Percentiles rank a stretch among this genome's conserved stretches.
phyloP scores from a whole-genome alignment of 192 early-diverging fungal species.

The Coemansia sp. region DNA sequence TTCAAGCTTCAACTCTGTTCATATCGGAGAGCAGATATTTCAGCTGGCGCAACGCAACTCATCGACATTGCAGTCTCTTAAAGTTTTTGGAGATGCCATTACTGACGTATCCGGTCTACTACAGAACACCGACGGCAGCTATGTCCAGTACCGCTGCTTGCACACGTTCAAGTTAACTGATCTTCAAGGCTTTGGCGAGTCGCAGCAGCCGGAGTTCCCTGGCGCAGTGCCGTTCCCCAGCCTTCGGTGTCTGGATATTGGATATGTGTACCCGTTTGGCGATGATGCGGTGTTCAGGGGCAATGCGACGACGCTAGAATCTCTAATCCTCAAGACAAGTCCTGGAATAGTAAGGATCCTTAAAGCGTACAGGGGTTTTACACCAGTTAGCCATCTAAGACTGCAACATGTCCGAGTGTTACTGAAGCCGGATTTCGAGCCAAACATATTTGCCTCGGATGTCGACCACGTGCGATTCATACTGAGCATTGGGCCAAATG shows the following conservation, averaged over 20 bases:
- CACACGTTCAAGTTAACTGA: neutral
- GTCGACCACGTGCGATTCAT: neutral
- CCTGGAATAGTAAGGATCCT: neutral
- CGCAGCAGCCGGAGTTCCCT: neutral
- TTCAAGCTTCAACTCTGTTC: no score
- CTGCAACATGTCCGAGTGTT: neutral
- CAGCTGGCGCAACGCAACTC: no score
- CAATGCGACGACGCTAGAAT: neutral
- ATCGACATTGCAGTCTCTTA: no score
- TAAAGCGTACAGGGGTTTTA: neutral
- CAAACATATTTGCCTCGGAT: neutral
- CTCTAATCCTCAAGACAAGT: neutral
- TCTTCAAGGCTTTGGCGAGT: neutral
- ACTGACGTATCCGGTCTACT: neutral
- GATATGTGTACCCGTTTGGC: neutral
- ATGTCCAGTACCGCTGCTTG: neutral
- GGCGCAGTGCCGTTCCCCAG: neutral
- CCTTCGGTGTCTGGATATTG: neutral
- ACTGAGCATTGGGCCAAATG: neutral
- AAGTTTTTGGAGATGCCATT: no score
- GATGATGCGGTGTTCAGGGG: neutral
- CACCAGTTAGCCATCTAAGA: neutral
- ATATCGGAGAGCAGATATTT: no score
- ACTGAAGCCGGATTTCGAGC: neutral
- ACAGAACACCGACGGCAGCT: no score